These are phyloP conservation scores for Torulaspora delbrueckii DNA, from an alignment of 805 yeast species.

Conservation along the genomic window DNA sequence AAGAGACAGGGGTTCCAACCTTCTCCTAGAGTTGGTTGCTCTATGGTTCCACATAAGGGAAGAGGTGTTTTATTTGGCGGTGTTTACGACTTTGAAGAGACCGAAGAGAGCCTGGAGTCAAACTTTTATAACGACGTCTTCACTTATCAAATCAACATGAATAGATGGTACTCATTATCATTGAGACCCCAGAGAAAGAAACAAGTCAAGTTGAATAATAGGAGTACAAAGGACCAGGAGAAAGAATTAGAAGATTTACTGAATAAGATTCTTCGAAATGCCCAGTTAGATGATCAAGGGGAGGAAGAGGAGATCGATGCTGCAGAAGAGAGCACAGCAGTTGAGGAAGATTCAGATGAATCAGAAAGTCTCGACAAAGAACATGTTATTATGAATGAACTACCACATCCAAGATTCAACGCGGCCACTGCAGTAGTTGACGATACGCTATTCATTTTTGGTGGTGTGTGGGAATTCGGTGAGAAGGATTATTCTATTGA, in stretches of 20 bases:
- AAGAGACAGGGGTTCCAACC: constrained; percentile 88
- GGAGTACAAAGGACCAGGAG: constrained; percentile 50
- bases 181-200: constrained; percentile 55
- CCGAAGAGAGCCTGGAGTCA: constrained; percentile 86
- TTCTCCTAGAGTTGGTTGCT: constrained; percentile 90
- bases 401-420: constrained; percentile 89
- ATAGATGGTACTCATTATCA: constrained; percentile 78
- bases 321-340: constrained; percentile 28
- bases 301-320: constrained; percentile 35
- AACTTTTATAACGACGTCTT: constrained; percentile 74
- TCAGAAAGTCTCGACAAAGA: constrained; percentile 35
- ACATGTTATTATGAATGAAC: constrained; percentile 51
- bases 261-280: constrained; percentile 66
- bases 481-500: constrained; percentile 83
- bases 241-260: constrained; percentile 78
- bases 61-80: constrained; percentile 94
- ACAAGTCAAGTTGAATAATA: constrained; percentile 46
- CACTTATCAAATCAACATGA: constrained; percentile 78
- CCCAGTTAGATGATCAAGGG: constrained; percentile 58
- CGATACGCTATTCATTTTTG: constrained; percentile 76
- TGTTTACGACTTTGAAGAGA: constrained; percentile 90
- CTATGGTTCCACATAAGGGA: constrained; percentile 82
- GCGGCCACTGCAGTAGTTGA: constrained; percentile 80
- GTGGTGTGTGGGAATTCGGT: constrained; percentile 86
- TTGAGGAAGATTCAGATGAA: constrained; percentile 37